Evolutionary conservation across 2,329 filamentous ascomycete species (phyloP).

Genomic region (Lachnellula subtilissima): DNA sequence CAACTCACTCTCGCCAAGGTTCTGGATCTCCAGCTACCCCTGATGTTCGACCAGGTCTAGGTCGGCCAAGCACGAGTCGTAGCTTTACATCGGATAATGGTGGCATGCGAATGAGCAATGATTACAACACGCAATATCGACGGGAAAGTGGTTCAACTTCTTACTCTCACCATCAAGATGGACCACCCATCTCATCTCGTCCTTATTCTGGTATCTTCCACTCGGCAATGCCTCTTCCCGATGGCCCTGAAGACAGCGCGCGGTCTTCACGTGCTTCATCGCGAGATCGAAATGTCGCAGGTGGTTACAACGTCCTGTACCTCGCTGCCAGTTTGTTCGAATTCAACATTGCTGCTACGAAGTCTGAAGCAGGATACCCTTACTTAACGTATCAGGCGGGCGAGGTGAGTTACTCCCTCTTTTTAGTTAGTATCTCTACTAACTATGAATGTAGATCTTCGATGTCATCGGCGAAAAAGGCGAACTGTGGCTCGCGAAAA

Average conservation of each 20-base stretch:
- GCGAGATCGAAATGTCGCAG: slow-evolving; percentile 46
- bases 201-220: slow-evolving; percentile 77
- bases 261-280: slow-evolving; percentile 56
- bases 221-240: slow-evolving; percentile 77
- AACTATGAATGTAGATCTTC: slow-evolving; percentile 56
- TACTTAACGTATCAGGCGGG: slow-evolving; percentile 94
- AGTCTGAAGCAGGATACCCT: slow-evolving; percentile 89
- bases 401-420: slow-evolving; percentile 54
- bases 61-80: slow-evolving; percentile 55
- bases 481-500: slow-evolving; percentile 94
- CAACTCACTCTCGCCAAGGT: slow-evolving; percentile 48
- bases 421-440: background rate
- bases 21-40: slow-evolving; percentile 54
- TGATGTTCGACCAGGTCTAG: slow-evolving; percentile 40
- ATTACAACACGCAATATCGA: slow-evolving; percentile 38
- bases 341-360: slow-evolving; percentile 91
- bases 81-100: slow-evolving; percentile 51
- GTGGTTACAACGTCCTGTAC: slow-evolving; percentile 73
- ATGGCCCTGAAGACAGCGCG: slow-evolving; percentile 52
- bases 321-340: slow-evolving; percentile 91
- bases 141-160: slow-evolving; percentile 54
- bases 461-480: slow-evolving; percentile 95
- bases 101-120: slow-evolving; percentile 47
- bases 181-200: slow-evolving; percentile 21
- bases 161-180: slow-evolving; percentile 36